Conservation (phyloP, 768 basidiomycete genomes). For the Leccinellum luteum region DNA sequence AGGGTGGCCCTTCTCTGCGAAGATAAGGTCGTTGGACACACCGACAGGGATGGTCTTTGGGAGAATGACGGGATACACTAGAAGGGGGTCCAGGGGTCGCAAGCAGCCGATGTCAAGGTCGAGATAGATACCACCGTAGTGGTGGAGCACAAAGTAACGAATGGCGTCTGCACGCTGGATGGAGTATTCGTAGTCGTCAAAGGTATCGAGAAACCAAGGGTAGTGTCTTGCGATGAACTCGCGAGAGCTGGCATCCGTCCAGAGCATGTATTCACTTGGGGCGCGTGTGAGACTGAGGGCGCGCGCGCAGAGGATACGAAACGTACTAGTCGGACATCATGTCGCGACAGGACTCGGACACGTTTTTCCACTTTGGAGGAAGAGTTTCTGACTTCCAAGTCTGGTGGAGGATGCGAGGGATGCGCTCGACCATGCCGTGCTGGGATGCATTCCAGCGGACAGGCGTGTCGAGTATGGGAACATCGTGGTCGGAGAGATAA, state of each 20-base stretch:
- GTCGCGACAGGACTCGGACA: slow-evolving; percentile 82
- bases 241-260: slow-evolving; percentile 91
- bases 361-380: slow-evolving; percentile 74
- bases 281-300: slow-evolving; percentile 12
- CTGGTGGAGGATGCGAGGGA: slow-evolving; percentile 95
- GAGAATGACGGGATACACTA: slow-evolving; percentile 83
- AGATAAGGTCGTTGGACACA: slow-evolving; percentile 96
- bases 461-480: slow-evolving; percentile 53
- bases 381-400: slow-evolving; percentile 95
- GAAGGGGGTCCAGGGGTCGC: slow-evolving; percentile 80
- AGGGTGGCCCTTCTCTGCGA: slow-evolving; percentile 78
- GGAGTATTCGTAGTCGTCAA: slow-evolving; percentile 84
- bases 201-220: slow-evolving; percentile 91
- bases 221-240: slow-evolving; percentile 88
- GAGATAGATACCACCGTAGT: slow-evolving; percentile 93
- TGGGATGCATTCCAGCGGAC: slow-evolving; percentile 64
- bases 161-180: slow-evolving; percentile 98
- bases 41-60: slow-evolving; percentile 97
- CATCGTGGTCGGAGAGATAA: slow-evolving; percentile 77
- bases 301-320: slow-evolving; percentile 5
- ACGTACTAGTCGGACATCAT: slow-evolving; percentile 97
- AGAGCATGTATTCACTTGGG: slow-evolving; percentile 88
- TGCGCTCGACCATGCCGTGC: slow-evolving; percentile 63
- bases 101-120: slow-evolving; percentile 96
- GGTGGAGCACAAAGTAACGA: slow-evolving; percentile 95